These are phyloP conservation scores for Ascochyta rabiei DNA, from an alignment of 2,329 filamentous ascomycete genomes.

Conservation along the genomic window DNA sequence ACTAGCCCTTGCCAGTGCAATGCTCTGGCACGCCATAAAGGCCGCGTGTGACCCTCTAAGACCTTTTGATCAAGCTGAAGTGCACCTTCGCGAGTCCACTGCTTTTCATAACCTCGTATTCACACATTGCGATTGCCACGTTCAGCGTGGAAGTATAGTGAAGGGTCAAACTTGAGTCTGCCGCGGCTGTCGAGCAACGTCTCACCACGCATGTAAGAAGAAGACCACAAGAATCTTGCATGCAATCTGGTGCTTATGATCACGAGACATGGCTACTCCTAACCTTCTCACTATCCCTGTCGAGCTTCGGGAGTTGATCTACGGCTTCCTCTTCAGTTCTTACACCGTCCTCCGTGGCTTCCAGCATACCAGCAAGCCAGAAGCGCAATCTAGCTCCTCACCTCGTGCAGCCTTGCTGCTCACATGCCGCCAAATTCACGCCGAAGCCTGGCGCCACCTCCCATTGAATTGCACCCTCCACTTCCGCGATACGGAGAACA, in stretches of 20 bases:
- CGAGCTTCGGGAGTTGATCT: conserved; percentile 45
- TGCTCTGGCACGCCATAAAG: conserved; percentile 16
- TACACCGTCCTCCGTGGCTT: conserved; percentile 40
- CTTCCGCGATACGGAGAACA: conserved; percentile 43
- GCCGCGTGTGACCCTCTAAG: conserved; percentile 6
- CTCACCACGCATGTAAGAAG: conserved; percentile 1
- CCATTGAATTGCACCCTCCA: conserved; percentile 39
- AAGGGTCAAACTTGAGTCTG: neutral
- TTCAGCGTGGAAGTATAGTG: neutral
- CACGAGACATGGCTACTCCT: conserved; percentile 19
- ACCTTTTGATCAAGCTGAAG: neutral
- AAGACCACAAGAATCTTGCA: neutral
- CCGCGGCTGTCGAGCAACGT: neutral
- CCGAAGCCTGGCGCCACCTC: conserved; percentile 43
- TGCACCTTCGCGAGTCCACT: neutral
- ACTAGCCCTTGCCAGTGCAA: conserved; percentile 5
- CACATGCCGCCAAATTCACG: conserved; percentile 37
- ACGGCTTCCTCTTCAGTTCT: conserved; percentile 40
- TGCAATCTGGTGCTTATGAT: conserved; percentile 1
- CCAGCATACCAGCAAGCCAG: conserved; percentile 17
- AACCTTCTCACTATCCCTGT: conserved; percentile 40
- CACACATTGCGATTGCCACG: neutral
- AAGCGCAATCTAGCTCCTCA: conserved; percentile 8
- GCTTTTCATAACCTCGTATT: neutral
- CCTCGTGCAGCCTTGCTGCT: conserved; percentile 41